Evolutionary conservation across 495 filamentous ascomycete species (phyloP).

Genomic region (Neurospora sp.): DNA sequence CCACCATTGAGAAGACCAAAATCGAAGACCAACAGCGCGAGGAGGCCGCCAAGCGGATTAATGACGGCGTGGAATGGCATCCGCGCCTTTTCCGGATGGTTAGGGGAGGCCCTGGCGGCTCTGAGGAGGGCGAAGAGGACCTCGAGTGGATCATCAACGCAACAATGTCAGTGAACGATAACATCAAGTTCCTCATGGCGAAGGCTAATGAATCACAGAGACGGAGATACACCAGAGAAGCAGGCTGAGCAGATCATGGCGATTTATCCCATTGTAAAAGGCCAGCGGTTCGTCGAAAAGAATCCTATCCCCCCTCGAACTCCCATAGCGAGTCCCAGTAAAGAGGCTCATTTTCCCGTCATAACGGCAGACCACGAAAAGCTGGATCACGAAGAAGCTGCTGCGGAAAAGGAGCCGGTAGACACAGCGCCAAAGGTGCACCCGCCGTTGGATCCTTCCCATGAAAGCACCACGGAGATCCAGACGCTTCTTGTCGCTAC

Average conservation of each 20-base stretch:
- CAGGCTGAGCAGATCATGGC: slow-evolving; percentile 77
- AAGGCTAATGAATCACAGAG: slow-evolving; percentile 31
- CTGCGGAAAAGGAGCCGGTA: not conserved
- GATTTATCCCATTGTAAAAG: slow-evolving; percentile 75
- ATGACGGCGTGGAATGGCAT: slow-evolving; percentile 81
- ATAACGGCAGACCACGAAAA: not conserved
- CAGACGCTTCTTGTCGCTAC: slow-evolving; percentile 31
- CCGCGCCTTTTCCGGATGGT: slow-evolving; percentile 74
- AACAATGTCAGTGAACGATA: slow-evolving; percentile 53
- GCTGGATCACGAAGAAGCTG: not conserved
- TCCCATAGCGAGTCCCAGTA: slow-evolving; percentile 7
- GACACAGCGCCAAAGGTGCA: not conserved
- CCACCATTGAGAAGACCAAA: slow-evolving; percentile 90
- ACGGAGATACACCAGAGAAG: slow-evolving; percentile 56
- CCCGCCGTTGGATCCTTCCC: slow-evolving; percentile 12
- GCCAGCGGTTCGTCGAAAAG: slow-evolving; percentile 44
- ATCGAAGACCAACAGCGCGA: slow-evolving; percentile 87
- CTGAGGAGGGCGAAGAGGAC: slow-evolving; percentile 73
- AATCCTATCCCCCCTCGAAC: slow-evolving; percentile 29
- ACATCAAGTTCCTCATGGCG: not conserved
- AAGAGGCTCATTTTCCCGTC: slow-evolving; percentile 17
- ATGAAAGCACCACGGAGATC: slow-evolving; percentile 28
- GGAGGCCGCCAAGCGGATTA: slow-evolving; percentile 70
- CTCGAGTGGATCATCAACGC: slow-evolving; percentile 95
- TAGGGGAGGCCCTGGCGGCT: slow-evolving; percentile 57